Evolutionary conservation across 176 grass and related monocot species (phyloP).

Genomic region (Oryza nivara): DNA sequence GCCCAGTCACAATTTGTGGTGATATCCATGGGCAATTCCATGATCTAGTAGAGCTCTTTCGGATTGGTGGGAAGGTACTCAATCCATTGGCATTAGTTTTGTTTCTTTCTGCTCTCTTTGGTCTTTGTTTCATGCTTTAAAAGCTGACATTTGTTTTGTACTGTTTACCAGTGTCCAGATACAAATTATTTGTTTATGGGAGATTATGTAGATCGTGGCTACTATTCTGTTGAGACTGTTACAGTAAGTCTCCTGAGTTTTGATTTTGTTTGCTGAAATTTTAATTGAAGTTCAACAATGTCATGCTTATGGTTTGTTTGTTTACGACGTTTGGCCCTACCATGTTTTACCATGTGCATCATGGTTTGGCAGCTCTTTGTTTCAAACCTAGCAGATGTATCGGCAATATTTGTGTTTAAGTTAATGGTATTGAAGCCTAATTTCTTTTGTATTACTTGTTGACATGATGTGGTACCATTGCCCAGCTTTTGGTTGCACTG

Average conservation of each 20-base stretch:
- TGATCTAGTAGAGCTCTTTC: constrained; percentile 81
- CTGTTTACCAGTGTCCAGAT: constrained; percentile 76
- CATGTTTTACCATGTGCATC: not conserved
- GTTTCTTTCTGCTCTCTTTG: constrained; percentile 3
- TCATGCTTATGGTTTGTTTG: not conserved
- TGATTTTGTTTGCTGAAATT: not conserved
- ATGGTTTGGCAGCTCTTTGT: not conserved
- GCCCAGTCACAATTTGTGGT: constrained; percentile 85
- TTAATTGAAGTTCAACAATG: not conserved
- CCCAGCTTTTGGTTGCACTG: constrained; percentile 86
- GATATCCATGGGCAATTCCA: constrained; percentile 96
- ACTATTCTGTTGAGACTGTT: constrained; percentile 95
- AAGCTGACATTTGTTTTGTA: constrained; percentile 36
- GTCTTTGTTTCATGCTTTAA: constrained; percentile 7
- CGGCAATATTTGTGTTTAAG: constrained; percentile 10
- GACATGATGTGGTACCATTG: constrained; percentile 7
- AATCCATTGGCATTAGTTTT: constrained; percentile 4
- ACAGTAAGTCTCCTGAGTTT: constrained; percentile 55
- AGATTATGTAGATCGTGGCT: constrained; percentile 92
- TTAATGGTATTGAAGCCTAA: not conserved
- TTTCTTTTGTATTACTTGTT: not conserved
- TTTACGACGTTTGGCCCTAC: not conserved
- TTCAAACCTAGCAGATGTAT: not conserved
- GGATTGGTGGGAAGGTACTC: constrained; percentile 79
- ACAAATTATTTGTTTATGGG: constrained; percentile 98